Base-by-base conservation (phyloP, 176 grass and related monocot genomes). In the Eragrostis nindensis region DNA sequence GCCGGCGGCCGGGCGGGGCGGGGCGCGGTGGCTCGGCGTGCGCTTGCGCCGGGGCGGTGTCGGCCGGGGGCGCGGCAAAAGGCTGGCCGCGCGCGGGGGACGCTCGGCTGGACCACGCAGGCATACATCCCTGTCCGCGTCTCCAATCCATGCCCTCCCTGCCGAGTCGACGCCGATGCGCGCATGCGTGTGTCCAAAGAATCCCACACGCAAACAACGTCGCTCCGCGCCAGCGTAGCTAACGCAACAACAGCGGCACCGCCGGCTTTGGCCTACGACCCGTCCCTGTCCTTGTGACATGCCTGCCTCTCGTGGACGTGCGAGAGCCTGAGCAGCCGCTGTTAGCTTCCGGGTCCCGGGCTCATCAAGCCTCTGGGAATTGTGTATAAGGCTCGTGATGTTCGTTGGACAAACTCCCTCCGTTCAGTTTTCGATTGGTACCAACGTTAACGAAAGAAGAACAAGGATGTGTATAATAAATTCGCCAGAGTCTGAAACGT, bases 21-120 rank as follows among this genome's bases (percentile, higher is more conserved):
- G 32, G 32, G 32, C 32, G 74, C 68, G 29, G 72, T 38, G 21
- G 39, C 75, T 88, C 44, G 86, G 80, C 81, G 86, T 88, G 86
- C 81, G 86, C 64, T n/a, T 82, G 80, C 32, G 63, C 81, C 68
- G 74, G 62, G 81, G 61, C 70, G 52, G 81, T 87, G 86, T 87
- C 86, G 75, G 86, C 75, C n/a, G 62, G 50, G 69, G 17, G 40
- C 30, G 81, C 68, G 75, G 86, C 80, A 83, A 88, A 86, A 88
- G 86, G 12, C 86, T 88, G 86, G 70, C 61, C n/a, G n/a, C n/a
- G n/a, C 32, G 32, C 32, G 32, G 32, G 45, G 57, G 43, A 24
- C 32, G 11, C 7, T n/a, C 15, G 19, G n/a, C 16, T 68, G 77
- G 86, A 79, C 66, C 86, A 73, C 80, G 78, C 70, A 63, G n/a